A percentile compares a stretch with the other conserved stretches of the same genome.
Evolutionary conservation across 176 grass and related monocot species (phyloP).

Genomic region (Carex littledalei): DNA sequence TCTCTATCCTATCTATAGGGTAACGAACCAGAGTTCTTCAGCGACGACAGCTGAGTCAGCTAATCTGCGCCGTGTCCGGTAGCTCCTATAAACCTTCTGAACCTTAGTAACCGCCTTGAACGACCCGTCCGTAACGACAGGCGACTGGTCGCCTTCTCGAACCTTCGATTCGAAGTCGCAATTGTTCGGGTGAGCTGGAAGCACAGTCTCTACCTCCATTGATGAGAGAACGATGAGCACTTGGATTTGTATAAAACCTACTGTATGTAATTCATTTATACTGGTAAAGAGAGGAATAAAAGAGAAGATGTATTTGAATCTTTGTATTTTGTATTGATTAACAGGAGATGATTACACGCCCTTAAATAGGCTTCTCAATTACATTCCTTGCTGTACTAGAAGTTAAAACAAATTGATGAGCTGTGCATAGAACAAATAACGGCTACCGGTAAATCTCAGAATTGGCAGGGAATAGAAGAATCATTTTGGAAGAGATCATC

Average conservation of each 20-base stretch:
- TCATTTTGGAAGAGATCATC: too few species aligned
- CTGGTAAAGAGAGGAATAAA: too few species aligned
- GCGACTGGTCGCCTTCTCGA: conserved; percentile 10
- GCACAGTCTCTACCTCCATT: conserved; percentile 35
- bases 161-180: neutral
- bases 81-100: conserved; percentile 94
- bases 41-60: conserved; percentile 93
- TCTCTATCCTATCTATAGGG: neutral
- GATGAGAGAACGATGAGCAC: neutral
- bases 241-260: neutral
- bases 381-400: too few species aligned
- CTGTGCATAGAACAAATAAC: too few species aligned
- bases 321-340: too few species aligned
- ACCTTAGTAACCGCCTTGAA: conserved; percentile 73
- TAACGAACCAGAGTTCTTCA: conserved; percentile 85
- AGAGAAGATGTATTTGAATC: too few species aligned
- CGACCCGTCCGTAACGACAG: neutral
- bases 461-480: too few species aligned
- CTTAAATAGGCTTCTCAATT: too few species aligned
- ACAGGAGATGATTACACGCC: too few species aligned
- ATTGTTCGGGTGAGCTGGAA: neutral
- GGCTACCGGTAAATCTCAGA: too few species aligned
- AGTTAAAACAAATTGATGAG: too few species aligned
- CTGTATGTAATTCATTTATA: too few species aligned
- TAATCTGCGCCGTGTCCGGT: conserved; percentile 80